Base-by-base conservation (phyloP, 208 protist species). In the Trypanosomatidae sp. region DNA sequence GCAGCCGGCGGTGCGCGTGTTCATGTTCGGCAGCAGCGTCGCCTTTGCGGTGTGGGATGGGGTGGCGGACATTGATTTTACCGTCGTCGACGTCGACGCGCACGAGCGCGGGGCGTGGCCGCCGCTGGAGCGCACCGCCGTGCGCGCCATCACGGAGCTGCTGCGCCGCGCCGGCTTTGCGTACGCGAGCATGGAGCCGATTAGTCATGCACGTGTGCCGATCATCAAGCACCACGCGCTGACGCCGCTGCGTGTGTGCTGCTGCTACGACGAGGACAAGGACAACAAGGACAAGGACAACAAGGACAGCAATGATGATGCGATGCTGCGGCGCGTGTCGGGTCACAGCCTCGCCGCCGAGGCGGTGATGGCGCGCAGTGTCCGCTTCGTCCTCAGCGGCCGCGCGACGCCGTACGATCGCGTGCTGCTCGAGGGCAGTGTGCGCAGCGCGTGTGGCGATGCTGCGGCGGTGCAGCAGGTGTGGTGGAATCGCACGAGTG, bases 191-290 rank as follows among this genome's bases (percentile, higher is more conserved):
- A 53, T 93, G 8, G 80, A 89, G 57, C 80, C 77, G 19, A 89
- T 93, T 44, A 69, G 57, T 33, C 74, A 87, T 47, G 84, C 84
- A 10, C 73, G 84, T 4, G 84, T 93, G 55, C 84, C 84, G 3
- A 93, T 93, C 44, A 78, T 93, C 18, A 93, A 93, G 60, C 84
- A 93, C 44, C 78, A 93, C 56, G 78, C 79, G n/a, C 83, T 71
- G 24, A 53, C 70, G 15, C 83, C 83, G 2, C 82, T 91, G 39
- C 61, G 61, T 6, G 33, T 38, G 4, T 6, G 15, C 4, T 16
- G 25, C 41, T 16, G 19, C n/a, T 33, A 13, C 20, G 23, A 16
- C 6, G 23, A 10, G 7, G 6, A 33, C 18, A 20, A 28, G 20
- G 16, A n/a, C 43, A 6, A 23, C 26, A 28, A 15, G 20, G 25